A percentile compares a stretch with the other conserved stretches of the same genome.
Evolutionary conservation across 75 land plant genomes (phyloP).

Genomic region (Cryptomeria japonica): DNA sequence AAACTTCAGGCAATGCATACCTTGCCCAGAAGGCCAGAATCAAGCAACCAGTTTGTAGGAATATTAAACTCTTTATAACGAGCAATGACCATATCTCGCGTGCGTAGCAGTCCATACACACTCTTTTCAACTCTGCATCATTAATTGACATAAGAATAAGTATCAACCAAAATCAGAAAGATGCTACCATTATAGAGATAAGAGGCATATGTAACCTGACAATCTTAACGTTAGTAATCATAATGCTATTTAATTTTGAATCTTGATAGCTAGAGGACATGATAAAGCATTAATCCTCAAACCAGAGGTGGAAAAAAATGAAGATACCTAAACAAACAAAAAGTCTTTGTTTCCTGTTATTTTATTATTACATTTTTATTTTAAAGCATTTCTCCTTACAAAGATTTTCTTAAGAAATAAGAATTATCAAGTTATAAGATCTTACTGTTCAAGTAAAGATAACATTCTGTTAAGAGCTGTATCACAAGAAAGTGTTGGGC

Average conservation of each 20-base stretch:
- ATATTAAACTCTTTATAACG: constrained; percentile 91
- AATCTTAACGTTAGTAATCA: neutral
- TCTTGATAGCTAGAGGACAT: neutral
- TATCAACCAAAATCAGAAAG: neutral
- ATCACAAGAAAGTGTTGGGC: constrained; percentile 73
- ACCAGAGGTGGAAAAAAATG: neutral
- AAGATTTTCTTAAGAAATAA: neutral
- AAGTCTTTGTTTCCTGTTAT: neutral
- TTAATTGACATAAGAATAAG: neutral
- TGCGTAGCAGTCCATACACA: constrained; percentile 90
- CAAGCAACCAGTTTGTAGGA: constrained; percentile 85
- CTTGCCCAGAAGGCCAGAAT: constrained; percentile 95
- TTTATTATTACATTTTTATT: neutral
- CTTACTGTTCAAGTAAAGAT: constrained; percentile 87
- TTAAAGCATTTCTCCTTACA: neutral
- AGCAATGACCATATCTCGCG: constrained; percentile 95
- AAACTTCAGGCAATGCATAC: constrained; percentile 31
- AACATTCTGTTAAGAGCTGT: constrained; percentile 81
- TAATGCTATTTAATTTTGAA: neutral
- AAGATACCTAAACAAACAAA: constrained; percentile 5
- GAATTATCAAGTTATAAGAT: neutral
- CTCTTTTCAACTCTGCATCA: constrained; percentile 88
- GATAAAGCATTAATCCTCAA: neutral
- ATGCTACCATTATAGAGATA: neutral
- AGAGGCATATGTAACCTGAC: neutral